These are phyloP conservation scores for Paracorniculantispora psalliotae DNA, from an alignment of 2,329 filamentous ascomycete species.

Conservation along the genomic window DNA sequence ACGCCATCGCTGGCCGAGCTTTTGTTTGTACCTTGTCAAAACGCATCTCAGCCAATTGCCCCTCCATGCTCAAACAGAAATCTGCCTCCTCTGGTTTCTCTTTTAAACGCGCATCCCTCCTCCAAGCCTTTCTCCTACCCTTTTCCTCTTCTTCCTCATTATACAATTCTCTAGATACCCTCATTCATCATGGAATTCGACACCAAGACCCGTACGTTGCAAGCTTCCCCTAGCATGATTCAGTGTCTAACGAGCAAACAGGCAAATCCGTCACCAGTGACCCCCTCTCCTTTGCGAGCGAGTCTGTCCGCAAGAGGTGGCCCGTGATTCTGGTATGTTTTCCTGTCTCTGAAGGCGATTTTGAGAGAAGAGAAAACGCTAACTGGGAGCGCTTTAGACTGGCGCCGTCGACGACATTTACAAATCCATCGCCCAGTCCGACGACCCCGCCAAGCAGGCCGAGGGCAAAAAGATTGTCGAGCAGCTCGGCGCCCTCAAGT, in stretches of 20 bases:
- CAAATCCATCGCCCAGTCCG: conserved; percentile 57
- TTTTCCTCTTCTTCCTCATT: neutral
- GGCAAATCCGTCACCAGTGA: conserved; percentile 76
- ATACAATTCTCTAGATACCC: neutral
- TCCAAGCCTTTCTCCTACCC: neutral
- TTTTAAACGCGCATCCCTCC: conserved; percentile 7
- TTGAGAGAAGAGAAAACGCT: too few relatives aligned
- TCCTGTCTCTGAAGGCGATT: too few relatives aligned
- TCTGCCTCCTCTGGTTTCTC: neutral
- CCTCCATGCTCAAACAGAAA: conserved; percentile 10
- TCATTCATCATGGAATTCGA: conserved; percentile 61
- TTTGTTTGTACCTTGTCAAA: neutral
- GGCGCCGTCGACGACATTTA: conserved; percentile 93
- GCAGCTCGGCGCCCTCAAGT: conserved; percentile 78
- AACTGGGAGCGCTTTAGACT: conserved; percentile 60
- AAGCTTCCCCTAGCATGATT: neutral
- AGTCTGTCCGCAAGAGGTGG: conserved; percentile 84
- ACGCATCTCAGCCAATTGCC: conserved; percentile 11
- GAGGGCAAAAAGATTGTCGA: conserved; percentile 87
- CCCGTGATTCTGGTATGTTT: conserved; percentile 74
- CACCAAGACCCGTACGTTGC: conserved; percentile 62
- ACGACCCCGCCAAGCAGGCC: conserved; percentile 58
- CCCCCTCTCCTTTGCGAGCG: conserved; percentile 78
- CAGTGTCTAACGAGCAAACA: conserved; percentile 28
- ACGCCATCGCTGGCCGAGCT: neutral